These are phyloP conservation scores for Erythrobasidium yunnanense DNA, from an alignment of 768 basidiomycete species.

Conservation along the genomic window DNA sequence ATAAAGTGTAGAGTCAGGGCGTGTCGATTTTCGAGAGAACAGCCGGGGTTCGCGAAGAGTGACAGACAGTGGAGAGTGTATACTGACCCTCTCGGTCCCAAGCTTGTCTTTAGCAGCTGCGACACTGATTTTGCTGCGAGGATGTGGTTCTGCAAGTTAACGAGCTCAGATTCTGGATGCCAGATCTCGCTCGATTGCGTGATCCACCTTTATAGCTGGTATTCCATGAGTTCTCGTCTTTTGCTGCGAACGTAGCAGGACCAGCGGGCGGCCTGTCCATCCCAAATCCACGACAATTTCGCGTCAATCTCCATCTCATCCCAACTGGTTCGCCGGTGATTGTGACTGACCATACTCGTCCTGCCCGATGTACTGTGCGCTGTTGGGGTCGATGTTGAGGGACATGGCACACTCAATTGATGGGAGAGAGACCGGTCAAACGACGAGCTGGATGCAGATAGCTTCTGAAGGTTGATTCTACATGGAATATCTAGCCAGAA, in stretches of 20 bases:
- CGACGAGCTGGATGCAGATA: too few relatives aligned
- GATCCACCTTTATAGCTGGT: conserved; percentile 79
- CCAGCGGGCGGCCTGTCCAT: conserved; percentile 41
- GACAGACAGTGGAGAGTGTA: too few relatives aligned
- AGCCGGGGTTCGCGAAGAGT: too few relatives aligned
- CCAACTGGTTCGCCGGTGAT: too few relatives aligned
- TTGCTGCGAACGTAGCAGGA: conserved; percentile 86
- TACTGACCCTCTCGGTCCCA: too few relatives aligned
- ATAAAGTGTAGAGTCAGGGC: too few relatives aligned
- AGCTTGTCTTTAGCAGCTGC: conserved; percentile 85
- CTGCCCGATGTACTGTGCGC: conserved; percentile 11
- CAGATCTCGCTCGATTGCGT: too few relatives aligned
- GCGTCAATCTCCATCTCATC: not conserved
- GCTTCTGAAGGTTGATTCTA: too few relatives aligned
- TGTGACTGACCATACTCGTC: conserved; percentile 24
- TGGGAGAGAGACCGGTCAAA: too few relatives aligned
- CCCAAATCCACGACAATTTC: not conserved
- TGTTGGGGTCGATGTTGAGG: conserved; percentile 20
- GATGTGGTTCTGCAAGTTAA: conserved; percentile 52
- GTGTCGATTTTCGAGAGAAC: too few relatives aligned
- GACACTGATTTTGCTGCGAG: conserved; percentile 86
- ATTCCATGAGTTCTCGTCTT: conserved; percentile 85
- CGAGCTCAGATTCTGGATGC: too few relatives aligned
- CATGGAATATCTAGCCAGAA: too few relatives aligned
- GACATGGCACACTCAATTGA: not conserved